A percentile compares a stretch with the other conserved stretches of the same genome.
phyloP scores from a whole-genome alignment of 2,329 filamentous ascomycete genomes.

The Aureobasidium leucospermi region DNA sequence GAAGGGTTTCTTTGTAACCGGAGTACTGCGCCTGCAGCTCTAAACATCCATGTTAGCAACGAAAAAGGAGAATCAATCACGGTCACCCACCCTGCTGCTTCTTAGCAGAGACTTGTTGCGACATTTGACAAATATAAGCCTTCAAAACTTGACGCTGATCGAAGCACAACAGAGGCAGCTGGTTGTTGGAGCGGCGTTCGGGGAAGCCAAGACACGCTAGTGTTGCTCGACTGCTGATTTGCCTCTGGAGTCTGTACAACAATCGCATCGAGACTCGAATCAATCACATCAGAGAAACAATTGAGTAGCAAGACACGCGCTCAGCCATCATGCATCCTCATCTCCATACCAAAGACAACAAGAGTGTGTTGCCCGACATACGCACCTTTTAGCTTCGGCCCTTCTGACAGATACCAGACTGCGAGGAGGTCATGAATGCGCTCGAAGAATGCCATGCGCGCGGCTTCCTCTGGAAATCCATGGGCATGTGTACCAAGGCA shows the following conservation, averaged over 20 bases:
- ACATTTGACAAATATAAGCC: constrained; percentile 33
- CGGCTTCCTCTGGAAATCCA: constrained; percentile 85
- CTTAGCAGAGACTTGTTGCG: constrained; percentile 50
- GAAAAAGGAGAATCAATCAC: no score
- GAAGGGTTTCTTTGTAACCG: constrained; percentile 69
- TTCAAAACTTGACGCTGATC: neutral
- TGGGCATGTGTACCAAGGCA: constrained; percentile 81
- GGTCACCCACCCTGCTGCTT: constrained; percentile 61
- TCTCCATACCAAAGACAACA: constrained; percentile 85
- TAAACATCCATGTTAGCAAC: constrained; percentile 30
- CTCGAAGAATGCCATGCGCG: constrained; percentile 92
- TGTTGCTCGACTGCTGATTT: constrained; percentile 1
- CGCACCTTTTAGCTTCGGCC: neutral
- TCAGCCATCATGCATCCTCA: constrained; percentile 78
- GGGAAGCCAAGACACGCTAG: constrained; percentile 11
- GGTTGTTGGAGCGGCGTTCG: constrained; percentile 3
- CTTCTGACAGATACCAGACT: constrained; percentile 52
- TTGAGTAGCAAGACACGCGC: neutral
- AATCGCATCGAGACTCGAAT: neutral
- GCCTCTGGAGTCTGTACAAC: neutral
- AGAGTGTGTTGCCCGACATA: constrained; percentile 51
- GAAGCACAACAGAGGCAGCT: neutral
- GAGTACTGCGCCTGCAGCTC: constrained; percentile 75
- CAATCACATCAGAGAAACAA: constrained; percentile 11
- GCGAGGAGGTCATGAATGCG: constrained; percentile 86